These are phyloP conservation scores for Boletus coccyginus DNA, from an alignment of 768 basidiomycete species.

Conservation along the genomic window DNA sequence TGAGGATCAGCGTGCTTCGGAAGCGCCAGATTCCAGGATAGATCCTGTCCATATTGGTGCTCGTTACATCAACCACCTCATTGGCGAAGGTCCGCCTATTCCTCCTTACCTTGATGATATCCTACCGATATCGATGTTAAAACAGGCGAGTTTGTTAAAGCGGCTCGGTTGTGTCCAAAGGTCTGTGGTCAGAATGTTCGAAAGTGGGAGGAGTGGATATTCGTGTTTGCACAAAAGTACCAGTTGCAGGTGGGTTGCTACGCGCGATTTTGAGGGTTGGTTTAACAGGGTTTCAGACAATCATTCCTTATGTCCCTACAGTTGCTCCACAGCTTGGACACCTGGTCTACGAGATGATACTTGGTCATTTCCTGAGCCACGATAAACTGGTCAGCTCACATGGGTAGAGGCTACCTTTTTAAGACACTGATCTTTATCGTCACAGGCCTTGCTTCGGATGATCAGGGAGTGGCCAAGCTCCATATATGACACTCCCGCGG, in stretches of 20 bases:
- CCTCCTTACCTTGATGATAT: not conserved
- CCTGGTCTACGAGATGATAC: constrained; percentile 92
- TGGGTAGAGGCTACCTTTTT: not conserved
- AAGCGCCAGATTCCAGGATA: constrained; percentile 40
- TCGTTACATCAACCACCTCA: constrained; percentile 83
- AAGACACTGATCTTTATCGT: not conserved
- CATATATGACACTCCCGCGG: constrained; percentile 85
- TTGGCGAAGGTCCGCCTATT: constrained; percentile 63
- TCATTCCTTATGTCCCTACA: constrained; percentile 89
- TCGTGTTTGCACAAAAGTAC: constrained; percentile 77
- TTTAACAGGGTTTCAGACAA: constrained; percentile 47
- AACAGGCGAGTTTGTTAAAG: constrained; percentile 65
- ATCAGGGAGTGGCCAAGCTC: constrained; percentile 88
- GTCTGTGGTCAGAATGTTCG: constrained; percentile 78
- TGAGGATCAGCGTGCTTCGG: constrained; percentile 25
- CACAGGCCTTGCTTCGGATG: constrained; percentile 69
- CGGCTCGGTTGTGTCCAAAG: constrained; percentile 79
- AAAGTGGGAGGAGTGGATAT: constrained; percentile 97
- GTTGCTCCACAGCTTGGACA: constrained; percentile 75
- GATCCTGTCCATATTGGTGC: constrained; percentile 73
- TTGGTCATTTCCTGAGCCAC: constrained; percentile 79
- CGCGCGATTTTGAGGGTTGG: not conserved
- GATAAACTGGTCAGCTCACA: constrained; percentile 59
- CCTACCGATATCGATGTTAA: not conserved
- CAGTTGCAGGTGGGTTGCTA: constrained; percentile 63